A percentile compares a stretch with the other conserved stretches of the same genome.
Conservation (phyloP, 2,329 filamentous ascomycete genomes). For the Cercospora brassicicola region DNA sequence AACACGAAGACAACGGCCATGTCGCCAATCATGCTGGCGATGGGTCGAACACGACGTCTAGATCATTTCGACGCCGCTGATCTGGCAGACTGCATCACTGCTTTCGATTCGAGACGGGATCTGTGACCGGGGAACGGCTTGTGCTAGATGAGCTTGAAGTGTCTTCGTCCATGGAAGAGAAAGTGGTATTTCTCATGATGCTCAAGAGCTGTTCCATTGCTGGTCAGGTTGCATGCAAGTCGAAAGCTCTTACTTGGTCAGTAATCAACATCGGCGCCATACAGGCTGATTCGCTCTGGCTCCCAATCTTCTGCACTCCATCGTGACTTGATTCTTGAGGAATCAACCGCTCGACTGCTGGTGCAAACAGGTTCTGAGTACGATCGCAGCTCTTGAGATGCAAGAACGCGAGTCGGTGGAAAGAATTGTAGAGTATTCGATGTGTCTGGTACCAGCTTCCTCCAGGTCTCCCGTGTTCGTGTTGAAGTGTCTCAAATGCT, state of each 20-base stretch:
- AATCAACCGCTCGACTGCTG: no score
- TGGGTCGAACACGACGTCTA: background rate
- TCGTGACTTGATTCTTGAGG: no score
- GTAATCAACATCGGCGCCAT: no score
- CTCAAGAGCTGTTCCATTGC: background rate
- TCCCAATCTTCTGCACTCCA: no score
- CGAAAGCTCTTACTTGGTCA: background rate
- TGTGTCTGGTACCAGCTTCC: background rate
- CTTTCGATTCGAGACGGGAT: background rate
- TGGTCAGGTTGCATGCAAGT: background rate
- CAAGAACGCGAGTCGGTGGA: background rate
- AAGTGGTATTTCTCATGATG: background rate
- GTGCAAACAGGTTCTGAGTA: no score
- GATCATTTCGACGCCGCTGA: background rate
- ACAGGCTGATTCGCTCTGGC: no score
- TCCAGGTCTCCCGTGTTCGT: background rate
- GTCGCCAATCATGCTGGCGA: background rate
- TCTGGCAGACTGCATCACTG: background rate
- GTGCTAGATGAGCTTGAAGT: background rate
- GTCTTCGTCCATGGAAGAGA: background rate
- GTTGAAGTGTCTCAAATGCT: background rate
- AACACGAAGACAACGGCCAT: background rate
- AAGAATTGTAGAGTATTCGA: background rate
- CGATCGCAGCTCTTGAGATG: no score
- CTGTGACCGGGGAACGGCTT: background rate